Base-by-base conservation (phyloP, 164 flowering plant species). In the Tinospora cordifolia region DNA sequence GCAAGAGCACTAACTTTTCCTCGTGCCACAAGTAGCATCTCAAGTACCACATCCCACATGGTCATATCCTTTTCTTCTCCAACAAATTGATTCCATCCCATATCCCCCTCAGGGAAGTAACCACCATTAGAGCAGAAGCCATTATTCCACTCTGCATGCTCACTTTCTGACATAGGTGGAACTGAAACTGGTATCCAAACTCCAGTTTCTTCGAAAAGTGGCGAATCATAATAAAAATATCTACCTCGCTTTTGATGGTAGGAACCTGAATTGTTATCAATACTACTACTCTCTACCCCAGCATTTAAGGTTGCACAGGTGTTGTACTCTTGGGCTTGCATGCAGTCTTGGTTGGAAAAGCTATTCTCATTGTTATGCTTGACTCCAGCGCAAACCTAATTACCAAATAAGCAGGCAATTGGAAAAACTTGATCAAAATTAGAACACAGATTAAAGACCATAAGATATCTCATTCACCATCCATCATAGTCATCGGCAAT, bases 151-250 rank as follows among this genome's bases (percentile, higher is more conserved):
- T 86, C 93, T 62, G 84, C 85, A 59, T 79, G 90, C 39, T 85
- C 90, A 47, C 79, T 81, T 79, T 89, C 91, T 3, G 82, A 77
- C 98, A 95, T 87, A 26, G 99, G 97, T 24, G 99, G 98, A 69
- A 92, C 90, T 44, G 99, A 95, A 66, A 95, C 97, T 60, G 99
- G 99, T 79, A 95, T 92, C 98, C 99, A 92, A 47, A 75, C 71
- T 27, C 99, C 99, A 54, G 97, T 95, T 75, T 90, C 99, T n/a
- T n/a, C n/a, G n/a, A n/a, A n/a, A n/a, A n/a, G n/a, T n/a, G n/a
- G n/a, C n/a, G n/a, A n/a, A n/a, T 88, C 99, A 76, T 92, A 95
- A 66, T 74, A 85, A 49, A 95, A 92, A 77, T 81, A 89, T 70
- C 82, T 92, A 17, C 90, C 85, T 15, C 22, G 80, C 51, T 77